These are phyloP conservation scores for Penicillium sp. DNA, from an alignment of 2,329 filamentous ascomycete species.

Conservation along the genomic window DNA sequence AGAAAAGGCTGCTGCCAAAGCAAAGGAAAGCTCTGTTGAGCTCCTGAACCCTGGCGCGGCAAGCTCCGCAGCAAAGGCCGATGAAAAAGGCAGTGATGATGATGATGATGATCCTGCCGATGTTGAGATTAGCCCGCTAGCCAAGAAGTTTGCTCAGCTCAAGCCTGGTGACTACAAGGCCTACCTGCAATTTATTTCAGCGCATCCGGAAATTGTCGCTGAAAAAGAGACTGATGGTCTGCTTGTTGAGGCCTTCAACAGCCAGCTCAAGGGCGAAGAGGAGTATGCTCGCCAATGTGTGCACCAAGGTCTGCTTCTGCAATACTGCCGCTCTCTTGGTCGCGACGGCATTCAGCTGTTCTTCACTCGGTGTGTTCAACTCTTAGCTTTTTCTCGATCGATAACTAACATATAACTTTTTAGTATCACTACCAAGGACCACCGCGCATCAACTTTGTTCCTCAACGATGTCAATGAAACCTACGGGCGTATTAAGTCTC, in stretches of 20 bases:
- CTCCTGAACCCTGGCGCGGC: conserved; percentile 67
- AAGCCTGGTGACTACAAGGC: conserved; percentile 70
- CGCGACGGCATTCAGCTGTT: conserved; percentile 86
- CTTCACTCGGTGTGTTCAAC: conserved; percentile 70
- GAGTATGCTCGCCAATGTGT: conserved; percentile 75
- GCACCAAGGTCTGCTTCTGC: conserved; percentile 85
- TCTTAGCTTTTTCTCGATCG: not conserved
- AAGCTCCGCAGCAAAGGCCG: conserved; percentile 55
- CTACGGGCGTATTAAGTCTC: conserved; percentile 75
- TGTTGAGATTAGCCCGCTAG: conserved; percentile 72
- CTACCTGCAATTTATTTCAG: conserved; percentile 73
- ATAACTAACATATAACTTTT: conserved; percentile 9
- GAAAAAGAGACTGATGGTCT: conserved; percentile 90
- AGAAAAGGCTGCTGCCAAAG: conserved; percentile 45
- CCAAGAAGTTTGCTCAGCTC: conserved; percentile 79
- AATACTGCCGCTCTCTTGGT: conserved; percentile 90
- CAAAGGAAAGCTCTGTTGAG: conserved; percentile 56
- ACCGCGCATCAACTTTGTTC: conserved; percentile 89
- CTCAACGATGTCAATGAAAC: conserved; percentile 88
- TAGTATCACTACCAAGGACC: conserved; percentile 77
- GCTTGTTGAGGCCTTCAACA: conserved; percentile 87
- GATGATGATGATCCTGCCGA: conserved; percentile 69
- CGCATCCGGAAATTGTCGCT: conserved; percentile 72
- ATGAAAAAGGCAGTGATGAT: conserved; percentile 49
- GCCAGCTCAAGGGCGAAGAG: conserved; percentile 71